Evolutionary conservation across 495 filamentous ascomycete genomes (phyloP), one percentile per base, ranked within the genome.

Genomic region (Penicillium manginii): DNA sequence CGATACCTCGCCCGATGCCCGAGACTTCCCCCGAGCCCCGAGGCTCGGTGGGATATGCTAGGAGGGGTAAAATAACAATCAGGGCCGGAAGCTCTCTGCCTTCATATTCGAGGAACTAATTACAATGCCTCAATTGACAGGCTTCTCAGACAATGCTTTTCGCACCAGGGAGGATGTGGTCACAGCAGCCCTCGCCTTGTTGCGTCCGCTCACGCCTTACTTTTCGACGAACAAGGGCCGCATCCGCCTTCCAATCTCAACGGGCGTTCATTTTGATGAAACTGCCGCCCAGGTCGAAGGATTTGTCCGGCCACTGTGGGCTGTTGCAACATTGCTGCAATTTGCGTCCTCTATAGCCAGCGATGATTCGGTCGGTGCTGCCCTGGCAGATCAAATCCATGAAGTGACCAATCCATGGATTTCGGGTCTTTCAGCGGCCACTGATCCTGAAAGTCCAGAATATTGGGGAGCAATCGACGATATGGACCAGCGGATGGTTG

Each of bases 401-500:
- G 55, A 45, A 37, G 21, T 52, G 19, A 51, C 58, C 15, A 12
- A 53, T 32, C 63, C 59, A 15, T 70, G 64, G 67, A 59, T 70
- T n/a, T 17, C 54, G 19, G 64, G 64, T 4, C 40, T 70, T 1
- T 21, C 7, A 6, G 46, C 51, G 9, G 64, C 62, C 5, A 60
- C 58, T 9, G 60, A 70, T 29, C 64, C 64, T 2, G 46, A 61
- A 9, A 54, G 59, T 32, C 23, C 48, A 10, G 64, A 70, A 18
- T 70, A 70, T 31, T 70, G 67, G 67, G 67, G 64, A 9, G 43
- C 54, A 10, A 55, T 70, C 2, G 40, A 26, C 2, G 62, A 67
- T 12, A 40, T 32, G 11, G 64, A 65, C 43, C 67, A 70, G 40
- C 54, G 67, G 5, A 70, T 70, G 67, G 65, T 70, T 2, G 67